A percentile compares a stretch with the other conserved stretches of the same genome.
Evolutionary conservation across 2,329 filamentous ascomycete species (phyloP).

Genomic region (Clonostachys sp.): DNA sequence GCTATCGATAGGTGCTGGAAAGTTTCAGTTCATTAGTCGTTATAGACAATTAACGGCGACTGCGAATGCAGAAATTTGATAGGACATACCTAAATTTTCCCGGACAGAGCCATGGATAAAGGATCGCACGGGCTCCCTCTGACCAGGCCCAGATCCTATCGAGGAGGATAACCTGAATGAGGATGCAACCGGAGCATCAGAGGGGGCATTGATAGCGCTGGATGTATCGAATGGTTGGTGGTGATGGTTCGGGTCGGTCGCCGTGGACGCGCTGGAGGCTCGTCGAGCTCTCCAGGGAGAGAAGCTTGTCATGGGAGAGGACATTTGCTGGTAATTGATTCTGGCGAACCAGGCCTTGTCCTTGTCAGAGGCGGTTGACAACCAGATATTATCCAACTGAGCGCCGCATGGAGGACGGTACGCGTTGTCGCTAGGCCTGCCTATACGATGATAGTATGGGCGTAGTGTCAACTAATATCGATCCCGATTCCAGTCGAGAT

Average conservation of each 20-base stretch:
- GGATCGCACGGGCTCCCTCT: conserved; percentile 65
- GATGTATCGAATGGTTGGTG: conserved; percentile 5
- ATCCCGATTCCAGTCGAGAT: too few relatives aligned
- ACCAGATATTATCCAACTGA: too few relatives aligned
- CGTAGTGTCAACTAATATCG: too few relatives aligned
- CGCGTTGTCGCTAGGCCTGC: too few relatives aligned
- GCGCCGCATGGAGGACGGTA: too few relatives aligned
- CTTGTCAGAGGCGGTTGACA: too few relatives aligned
- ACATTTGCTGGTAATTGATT: conserved; percentile 24
- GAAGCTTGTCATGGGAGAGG: conserved; percentile 39
- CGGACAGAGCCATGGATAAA: conserved; percentile 65
- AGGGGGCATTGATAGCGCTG: conserved; percentile 16
- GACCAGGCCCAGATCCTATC: conserved; percentile 23
- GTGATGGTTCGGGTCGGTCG: conserved; percentile 17
- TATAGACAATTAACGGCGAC: background rate
- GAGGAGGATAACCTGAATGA: conserved; percentile 30
- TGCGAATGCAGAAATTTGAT: background rate
- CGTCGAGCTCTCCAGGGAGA: conserved; percentile 39
- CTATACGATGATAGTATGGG: too few relatives aligned
- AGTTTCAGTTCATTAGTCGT: background rate
- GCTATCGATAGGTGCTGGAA: conserved; percentile 55
- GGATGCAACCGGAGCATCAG: conserved; percentile 7
- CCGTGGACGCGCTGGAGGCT: conserved; percentile 27
- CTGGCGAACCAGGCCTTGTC: too few relatives aligned
- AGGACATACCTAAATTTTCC: conserved; percentile 49